Base-by-base conservation (phyloP, 371 early-diverging fungal species). In the Syncephalis fuscata region DNA sequence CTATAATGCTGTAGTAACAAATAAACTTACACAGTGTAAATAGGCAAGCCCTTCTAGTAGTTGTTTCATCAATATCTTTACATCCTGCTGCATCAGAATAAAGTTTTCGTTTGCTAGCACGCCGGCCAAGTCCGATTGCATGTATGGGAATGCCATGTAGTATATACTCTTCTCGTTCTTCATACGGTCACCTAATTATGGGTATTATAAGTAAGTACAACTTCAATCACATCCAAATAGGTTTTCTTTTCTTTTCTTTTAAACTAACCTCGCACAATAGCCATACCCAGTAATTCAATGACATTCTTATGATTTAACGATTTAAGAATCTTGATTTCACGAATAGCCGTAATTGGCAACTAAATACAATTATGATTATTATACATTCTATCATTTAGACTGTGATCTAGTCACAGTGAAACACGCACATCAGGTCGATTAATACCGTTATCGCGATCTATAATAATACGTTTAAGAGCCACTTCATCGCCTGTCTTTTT, bases 141-240 rank as follows among this genome's bases (percentile, higher is more conserved):
- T 84, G 68, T 94, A 97, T 23, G 90, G 92, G 45, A 96, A 87
- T 3, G 90, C 92, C 85, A 98, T 85, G 62, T 85, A 89, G 9
- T 87, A 73, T 8, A 50, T 42, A 41, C 32, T 32, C 38, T 22
- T 22, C 26, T 10, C 20, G 49, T 39, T 50, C 26, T 23, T 11
- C 16, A 36, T 47, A n/a, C 20, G 32, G 36, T 19, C 36, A 47
- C 19, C 20, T 21, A 20, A 26, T 5, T 27, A 19, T 38, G n/a
- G n/a, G n/a, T 17, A 2, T n/a, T 39, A 17, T 17, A 39, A 39
- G 2, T 39, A 38, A 5, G 5, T 36, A 39, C 45, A 23, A 23
- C 19, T 14, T 21, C 32, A 15, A 24, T 25, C 20, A 20, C 19
- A 25, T 15, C 5, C 22, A 22, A 44, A 44, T 23, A 15, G 17